phyloP scores from a whole-genome alignment of 768 basidiomycete species.

The Chalciporus chontae region DNA sequence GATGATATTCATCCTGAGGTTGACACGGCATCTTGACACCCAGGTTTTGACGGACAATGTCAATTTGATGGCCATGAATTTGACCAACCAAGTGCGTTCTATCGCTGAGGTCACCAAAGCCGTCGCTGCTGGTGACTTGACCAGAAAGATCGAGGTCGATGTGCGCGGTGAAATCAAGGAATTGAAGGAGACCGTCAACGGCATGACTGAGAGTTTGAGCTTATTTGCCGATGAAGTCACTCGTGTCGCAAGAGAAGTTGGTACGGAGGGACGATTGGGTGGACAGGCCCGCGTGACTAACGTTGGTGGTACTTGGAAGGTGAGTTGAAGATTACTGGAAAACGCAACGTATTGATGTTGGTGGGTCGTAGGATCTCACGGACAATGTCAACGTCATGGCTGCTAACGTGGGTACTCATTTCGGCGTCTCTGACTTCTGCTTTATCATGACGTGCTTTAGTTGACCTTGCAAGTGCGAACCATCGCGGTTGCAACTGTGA shows the following conservation, averaged over 20 bases:
- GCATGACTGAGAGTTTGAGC: slow-evolving; percentile 87
- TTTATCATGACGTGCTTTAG: slow-evolving; percentile 33
- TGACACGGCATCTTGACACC: slow-evolving; percentile 13
- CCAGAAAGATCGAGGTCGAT: slow-evolving; percentile 89
- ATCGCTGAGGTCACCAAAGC: slow-evolving; percentile 93
- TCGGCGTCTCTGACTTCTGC: background rate
- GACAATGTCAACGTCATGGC: slow-evolving; percentile 98
- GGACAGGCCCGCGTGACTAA: slow-evolving; percentile 93
- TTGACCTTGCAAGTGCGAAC: slow-evolving; percentile 91
- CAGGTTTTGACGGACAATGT: slow-evolving; percentile 74
- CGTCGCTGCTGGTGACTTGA: slow-evolving; percentile 89
- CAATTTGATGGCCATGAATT: slow-evolving; percentile 85
- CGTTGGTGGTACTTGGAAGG: slow-evolving; percentile 96
- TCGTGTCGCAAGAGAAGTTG: slow-evolving; percentile 92
- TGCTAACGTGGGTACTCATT: slow-evolving; percentile 59
- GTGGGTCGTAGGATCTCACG: slow-evolving; percentile 70
- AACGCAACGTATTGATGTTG: slow-evolving; percentile 9
- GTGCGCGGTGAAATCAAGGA: slow-evolving; percentile 91
- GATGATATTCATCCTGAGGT: background rate
- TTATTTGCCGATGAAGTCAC: slow-evolving; percentile 82
- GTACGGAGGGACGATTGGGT: slow-evolving; percentile 92
- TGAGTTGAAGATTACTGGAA: slow-evolving; percentile 9
- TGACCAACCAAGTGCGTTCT: slow-evolving; percentile 88
- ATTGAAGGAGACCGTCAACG: slow-evolving; percentile 89
- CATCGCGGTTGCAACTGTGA: slow-evolving; percentile 86